These are phyloP conservation scores for Russula earlei DNA, from an alignment of 768 basidiomycete genomes.

Conservation along the genomic window DNA sequence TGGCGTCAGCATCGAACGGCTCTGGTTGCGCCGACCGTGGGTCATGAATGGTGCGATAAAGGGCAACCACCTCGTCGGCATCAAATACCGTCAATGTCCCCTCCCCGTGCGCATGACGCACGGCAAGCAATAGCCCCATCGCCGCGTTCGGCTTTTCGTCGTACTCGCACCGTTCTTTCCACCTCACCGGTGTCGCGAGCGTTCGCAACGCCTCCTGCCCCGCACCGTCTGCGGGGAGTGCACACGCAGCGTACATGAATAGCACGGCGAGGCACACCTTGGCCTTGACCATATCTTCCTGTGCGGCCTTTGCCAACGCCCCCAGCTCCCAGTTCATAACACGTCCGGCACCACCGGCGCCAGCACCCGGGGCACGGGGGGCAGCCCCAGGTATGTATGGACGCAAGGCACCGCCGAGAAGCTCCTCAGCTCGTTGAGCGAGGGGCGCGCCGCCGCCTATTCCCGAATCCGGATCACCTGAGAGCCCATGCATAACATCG, in stretches of 20 bases:
- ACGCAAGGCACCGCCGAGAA: background rate
- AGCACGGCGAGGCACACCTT: conserved; percentile 7
- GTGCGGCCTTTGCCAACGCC: background rate
- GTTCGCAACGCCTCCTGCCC: background rate
- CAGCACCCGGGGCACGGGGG: background rate
- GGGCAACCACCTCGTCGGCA: background rate
- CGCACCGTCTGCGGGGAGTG: background rate
- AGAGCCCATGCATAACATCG: background rate
- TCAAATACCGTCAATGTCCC: background rate
- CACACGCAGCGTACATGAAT: conserved; percentile 11
- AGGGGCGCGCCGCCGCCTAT: background rate
- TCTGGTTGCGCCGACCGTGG: background rate
- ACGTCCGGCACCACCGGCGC: background rate
- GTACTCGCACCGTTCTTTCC: background rate
- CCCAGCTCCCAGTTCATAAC: background rate
- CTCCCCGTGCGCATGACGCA: background rate
- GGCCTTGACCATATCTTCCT: background rate
- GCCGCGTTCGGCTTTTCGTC: background rate
- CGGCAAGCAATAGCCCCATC: background rate
- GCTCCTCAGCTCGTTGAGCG: background rate
- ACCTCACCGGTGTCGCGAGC: conserved; percentile 1
- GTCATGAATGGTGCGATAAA: conserved; percentile 1
- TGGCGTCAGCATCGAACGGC: no score
- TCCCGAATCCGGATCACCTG: background rate
- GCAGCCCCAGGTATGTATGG: background rate